Evolutionary conservation across 2,329 filamentous ascomycete genomes (phyloP).

Genomic region (Colletotrichum cuscutae): DNA sequence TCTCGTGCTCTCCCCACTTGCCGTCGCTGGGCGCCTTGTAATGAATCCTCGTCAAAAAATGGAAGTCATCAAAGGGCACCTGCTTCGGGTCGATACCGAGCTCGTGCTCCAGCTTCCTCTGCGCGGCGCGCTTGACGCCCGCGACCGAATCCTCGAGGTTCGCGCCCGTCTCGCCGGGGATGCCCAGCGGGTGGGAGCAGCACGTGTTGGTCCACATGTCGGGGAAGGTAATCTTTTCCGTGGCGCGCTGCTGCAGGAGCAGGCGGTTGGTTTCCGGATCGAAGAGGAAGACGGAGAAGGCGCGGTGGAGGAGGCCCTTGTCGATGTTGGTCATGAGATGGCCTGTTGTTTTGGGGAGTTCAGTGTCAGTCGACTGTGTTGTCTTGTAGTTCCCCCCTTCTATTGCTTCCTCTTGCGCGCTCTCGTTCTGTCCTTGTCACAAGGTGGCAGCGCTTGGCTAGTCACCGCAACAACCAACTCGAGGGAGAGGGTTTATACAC

Average conservation of each 20-base stretch:
- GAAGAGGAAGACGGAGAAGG: constrained; percentile 98
- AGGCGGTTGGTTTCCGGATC: constrained; percentile 86
- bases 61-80: constrained; percentile 90
- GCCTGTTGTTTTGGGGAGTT: constrained; percentile 72
- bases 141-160: constrained; percentile 82
- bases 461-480: background rate
- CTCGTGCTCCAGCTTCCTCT: constrained; percentile 94
- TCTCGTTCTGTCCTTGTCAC: background rate
- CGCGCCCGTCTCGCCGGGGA: constrained; percentile 89
- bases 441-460: background rate
- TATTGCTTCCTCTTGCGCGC: constrained; percentile 14
- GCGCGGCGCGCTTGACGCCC: constrained; percentile 91
- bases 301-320: constrained; percentile 93
- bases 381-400: background rate
- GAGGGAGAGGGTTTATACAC: background rate
- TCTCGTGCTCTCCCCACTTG: constrained; percentile 99
- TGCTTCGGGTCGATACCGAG: constrained; percentile 90
- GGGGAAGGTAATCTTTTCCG: constrained; percentile 98
- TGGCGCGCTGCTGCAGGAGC: constrained; percentile 92
- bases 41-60: constrained; percentile 95
- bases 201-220: constrained; percentile 99
- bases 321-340: constrained; percentile 99
- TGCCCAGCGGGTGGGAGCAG: constrained; percentile 95
- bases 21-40: constrained; percentile 98
- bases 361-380: constrained; percentile 47